phyloP scores from a whole-genome alignment of 768 basidiomycete species.

The Phylloporus sp. region DNA sequence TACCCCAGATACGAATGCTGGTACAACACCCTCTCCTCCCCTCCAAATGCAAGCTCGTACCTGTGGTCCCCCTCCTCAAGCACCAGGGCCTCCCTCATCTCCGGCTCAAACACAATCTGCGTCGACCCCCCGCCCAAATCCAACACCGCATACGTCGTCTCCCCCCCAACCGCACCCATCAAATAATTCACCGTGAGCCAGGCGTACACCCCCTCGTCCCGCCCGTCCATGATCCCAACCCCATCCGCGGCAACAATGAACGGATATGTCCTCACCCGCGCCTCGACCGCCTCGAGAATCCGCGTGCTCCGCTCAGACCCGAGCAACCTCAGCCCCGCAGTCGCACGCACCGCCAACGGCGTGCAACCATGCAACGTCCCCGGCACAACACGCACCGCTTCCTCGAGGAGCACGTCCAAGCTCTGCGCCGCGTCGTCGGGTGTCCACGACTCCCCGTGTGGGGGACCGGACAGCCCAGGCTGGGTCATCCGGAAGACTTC shows the following conservation, averaged over 20 bases:
- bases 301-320: constrained; percentile 57
- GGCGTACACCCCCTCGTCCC: constrained; percentile 96
- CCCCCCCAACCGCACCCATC: constrained; percentile 63
- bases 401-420: constrained; percentile 75
- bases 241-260: constrained; percentile 66
- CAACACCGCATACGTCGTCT: constrained; percentile 79
- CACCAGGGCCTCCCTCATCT: constrained; percentile 39
- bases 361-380: constrained; percentile 59
- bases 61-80: constrained; percentile 87
- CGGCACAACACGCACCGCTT: constrained; percentile 79
- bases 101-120: constrained; percentile 95
- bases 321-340: constrained; percentile 78
- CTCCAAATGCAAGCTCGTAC: constrained; percentile 77
- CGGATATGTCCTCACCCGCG: constrained; percentile 57
- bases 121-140: constrained; percentile 97
- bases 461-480: constrained; percentile 69
- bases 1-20: constrained; percentile 99
- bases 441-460: constrained; percentile 28
- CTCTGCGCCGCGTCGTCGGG: constrained; percentile 73
- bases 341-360: constrained; percentile 90
- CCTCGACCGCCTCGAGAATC: constrained; percentile 73
- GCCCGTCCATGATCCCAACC: constrained; percentile 91
- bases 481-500: constrained; percentile 84
- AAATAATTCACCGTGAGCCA: constrained; percentile 99
- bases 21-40: constrained; percentile 70